phyloP scores from a whole-genome alignment of 2,329 filamentous ascomycete genomes.

The Blumeria hordei region DNA sequence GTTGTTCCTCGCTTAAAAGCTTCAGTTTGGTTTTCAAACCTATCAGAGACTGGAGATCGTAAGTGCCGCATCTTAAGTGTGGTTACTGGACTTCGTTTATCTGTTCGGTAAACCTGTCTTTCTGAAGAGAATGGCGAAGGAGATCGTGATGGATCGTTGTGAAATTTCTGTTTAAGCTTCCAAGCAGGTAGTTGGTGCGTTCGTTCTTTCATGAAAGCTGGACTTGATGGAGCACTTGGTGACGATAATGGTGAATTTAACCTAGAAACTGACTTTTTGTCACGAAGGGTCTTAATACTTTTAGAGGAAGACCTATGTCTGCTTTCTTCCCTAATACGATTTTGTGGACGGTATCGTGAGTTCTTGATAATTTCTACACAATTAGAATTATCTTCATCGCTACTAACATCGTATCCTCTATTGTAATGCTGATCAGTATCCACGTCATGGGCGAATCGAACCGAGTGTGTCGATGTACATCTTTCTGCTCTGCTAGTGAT shows the following conservation, averaged over 20 bases:
- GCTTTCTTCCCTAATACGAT: slow-evolving; percentile 1
- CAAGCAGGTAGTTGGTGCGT: slow-evolving; percentile 12
- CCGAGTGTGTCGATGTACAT: not conserved
- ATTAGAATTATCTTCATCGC: too few relatives aligned
- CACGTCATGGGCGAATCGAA: not conserved
- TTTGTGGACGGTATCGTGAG: too few relatives aligned
- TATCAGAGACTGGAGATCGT: too few relatives aligned
- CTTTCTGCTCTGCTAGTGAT: not conserved
- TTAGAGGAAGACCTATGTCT: slow-evolving; percentile 9
- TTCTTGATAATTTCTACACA: too few relatives aligned
- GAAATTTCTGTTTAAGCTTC: slow-evolving; percentile 3
- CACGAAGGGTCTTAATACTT: slow-evolving; percentile 9
- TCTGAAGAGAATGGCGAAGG: slow-evolving; percentile 10
- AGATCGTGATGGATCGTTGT: slow-evolving; percentile 6
- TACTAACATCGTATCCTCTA: too few relatives aligned
- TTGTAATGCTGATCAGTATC: not conserved
- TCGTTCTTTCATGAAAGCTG: slow-evolving; percentile 7
- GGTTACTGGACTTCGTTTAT: slow-evolving; percentile 10
- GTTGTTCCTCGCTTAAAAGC: slow-evolving; percentile 2
- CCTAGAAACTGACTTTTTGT: slow-evolving; percentile 6
- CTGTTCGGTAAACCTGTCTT: slow-evolving; percentile 6
- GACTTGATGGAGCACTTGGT: slow-evolving; percentile 12
- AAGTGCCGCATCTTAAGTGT: slow-evolving; percentile 6
- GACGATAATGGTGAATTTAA: slow-evolving; percentile 10
- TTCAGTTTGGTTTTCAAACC: too few relatives aligned